phyloP scores from a whole-genome alignment of 2,329 filamentous ascomycete genomes.

The Fusarium protoensiforme region DNA sequence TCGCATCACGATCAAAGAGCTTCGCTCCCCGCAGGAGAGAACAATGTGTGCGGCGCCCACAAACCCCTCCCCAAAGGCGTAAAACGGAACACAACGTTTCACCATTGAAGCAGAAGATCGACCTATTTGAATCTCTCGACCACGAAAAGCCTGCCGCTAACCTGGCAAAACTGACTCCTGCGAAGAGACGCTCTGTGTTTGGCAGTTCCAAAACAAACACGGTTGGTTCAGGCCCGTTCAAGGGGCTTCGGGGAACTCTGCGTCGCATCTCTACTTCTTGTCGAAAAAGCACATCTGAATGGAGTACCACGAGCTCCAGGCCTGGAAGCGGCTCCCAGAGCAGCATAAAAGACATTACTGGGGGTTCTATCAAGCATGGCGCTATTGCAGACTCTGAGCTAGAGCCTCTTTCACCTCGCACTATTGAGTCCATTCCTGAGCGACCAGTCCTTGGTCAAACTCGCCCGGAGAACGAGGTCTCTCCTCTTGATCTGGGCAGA shows the following conservation, averaged over 20 bases:
- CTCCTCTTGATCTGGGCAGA: conserved; percentile 20
- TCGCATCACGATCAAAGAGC: conserved; percentile 6
- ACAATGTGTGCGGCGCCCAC: background rate
- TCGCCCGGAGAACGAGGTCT: conserved; percentile 16
- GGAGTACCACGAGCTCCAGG: conserved; percentile 24
- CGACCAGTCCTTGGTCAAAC: conserved; percentile 13
- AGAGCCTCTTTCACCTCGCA: conserved; percentile 5
- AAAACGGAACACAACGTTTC: conserved; percentile 21
- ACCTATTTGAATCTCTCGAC: conserved; percentile 45
- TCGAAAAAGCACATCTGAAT: conserved; percentile 30
- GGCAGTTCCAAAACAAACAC: background rate
- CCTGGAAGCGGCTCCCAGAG: background rate
- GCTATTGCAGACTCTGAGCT: background rate
- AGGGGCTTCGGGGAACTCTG: conserved; percentile 24
- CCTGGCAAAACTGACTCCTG: background rate
- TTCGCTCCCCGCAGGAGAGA: background rate
- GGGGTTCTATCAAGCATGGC: background rate
- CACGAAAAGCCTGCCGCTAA: background rate
- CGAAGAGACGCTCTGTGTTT: background rate
- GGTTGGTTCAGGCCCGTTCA: background rate
- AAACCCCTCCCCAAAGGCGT: background rate
- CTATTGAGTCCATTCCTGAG: conserved; percentile 9
- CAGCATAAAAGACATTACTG: background rate
- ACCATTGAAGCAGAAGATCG: conserved; percentile 44
- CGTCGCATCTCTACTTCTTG: conserved; percentile 34